A percentile compares a stretch with the other conserved stretches of the same genome.
These are phyloP conservation scores for Pseudozyma sp. DNA, from an alignment of 1,284 basidiomycete species.

Conservation along the genomic window DNA sequence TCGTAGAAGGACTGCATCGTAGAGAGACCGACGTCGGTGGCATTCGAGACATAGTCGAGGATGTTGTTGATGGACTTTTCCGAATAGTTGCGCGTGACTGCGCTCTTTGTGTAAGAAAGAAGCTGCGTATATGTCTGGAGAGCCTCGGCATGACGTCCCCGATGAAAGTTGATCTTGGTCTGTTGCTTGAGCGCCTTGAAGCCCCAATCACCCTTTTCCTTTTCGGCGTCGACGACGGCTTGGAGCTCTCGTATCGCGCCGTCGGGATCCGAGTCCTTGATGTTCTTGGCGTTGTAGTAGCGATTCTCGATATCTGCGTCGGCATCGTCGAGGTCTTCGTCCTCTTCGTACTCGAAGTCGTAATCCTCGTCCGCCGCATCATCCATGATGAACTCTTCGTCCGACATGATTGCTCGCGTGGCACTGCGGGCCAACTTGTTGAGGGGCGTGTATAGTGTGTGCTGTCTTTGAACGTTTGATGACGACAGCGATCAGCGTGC, in stretches of 20 bases:
- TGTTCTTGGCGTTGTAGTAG: conserved; percentile 96
- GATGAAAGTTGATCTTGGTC: conserved; percentile 90
- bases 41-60: conserved; percentile 90
- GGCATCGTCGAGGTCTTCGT: conserved; percentile 75
- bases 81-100: conserved; percentile 66
- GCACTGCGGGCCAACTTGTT: background rate
- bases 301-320: conserved; percentile 96
- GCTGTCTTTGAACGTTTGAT: no score
- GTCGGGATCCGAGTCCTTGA: conserved; percentile 91
- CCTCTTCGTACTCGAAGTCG: conserved; percentile 86
- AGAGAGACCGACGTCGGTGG: conserved; percentile 80
- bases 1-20: conserved; percentile 95
- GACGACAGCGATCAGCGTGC: no score
- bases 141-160: conserved; percentile 82
- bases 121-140: conserved; percentile 86
- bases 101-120: conserved; percentile 79
- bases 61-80: conserved; percentile 99
- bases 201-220: conserved; percentile 90
- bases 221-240: conserved; percentile 86
- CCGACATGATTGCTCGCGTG: conserved; percentile 29
- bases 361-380: conserved; percentile 77
- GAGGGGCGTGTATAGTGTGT: no score
- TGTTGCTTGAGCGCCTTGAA: conserved; percentile 99
- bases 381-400: conserved; percentile 66
- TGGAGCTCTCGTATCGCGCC: conserved; percentile 87